Percentiles rank a stretch among this genome's conserved stretches.
Evolutionary conservation across 345 rosid species (phyloP).

Genomic region (Diplotaxis tenuifolia): DNA sequence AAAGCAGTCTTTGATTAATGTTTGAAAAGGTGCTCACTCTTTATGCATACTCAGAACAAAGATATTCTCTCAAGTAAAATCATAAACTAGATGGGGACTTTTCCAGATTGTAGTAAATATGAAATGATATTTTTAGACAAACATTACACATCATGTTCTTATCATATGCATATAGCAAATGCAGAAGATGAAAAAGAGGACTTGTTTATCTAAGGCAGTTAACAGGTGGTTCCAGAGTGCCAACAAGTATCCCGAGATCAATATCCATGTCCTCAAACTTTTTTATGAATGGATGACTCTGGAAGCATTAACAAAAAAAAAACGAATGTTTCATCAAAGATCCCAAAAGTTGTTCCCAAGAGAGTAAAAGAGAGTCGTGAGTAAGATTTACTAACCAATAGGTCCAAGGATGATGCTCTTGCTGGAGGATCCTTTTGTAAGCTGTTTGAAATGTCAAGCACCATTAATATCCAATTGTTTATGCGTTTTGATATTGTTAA

Average conservation of each 20-base stretch:
- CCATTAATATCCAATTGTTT: background rate
- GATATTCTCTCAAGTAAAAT: too few relatives aligned
- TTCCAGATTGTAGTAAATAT: background rate
- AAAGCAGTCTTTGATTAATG: background rate
- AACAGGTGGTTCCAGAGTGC: background rate
- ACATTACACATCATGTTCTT: background rate
- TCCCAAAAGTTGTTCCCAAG: slow-evolving; percentile 24
- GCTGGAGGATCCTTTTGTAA: slow-evolving; percentile 76
- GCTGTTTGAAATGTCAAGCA: slow-evolving; percentile 48
- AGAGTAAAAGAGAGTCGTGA: background rate
- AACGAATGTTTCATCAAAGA: slow-evolving; percentile 27
- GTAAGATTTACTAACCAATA: slow-evolving; percentile 57
- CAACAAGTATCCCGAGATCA: background rate
- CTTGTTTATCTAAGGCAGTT: background rate
- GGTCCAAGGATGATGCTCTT: slow-evolving; percentile 74
- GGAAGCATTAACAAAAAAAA: background rate
- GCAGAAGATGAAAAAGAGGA: background rate
- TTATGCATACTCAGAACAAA: background rate
- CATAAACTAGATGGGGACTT: background rate
- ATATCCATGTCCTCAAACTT: background rate
- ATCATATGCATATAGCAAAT: background rate
- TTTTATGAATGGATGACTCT: background rate
- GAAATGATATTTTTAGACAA: background rate
- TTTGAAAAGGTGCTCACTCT: background rate
- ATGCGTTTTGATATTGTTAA: background rate